These are phyloP conservation scores for Suillus discolor DNA, from an alignment of 768 basidiomycete genomes.

Conservation along the genomic window DNA sequence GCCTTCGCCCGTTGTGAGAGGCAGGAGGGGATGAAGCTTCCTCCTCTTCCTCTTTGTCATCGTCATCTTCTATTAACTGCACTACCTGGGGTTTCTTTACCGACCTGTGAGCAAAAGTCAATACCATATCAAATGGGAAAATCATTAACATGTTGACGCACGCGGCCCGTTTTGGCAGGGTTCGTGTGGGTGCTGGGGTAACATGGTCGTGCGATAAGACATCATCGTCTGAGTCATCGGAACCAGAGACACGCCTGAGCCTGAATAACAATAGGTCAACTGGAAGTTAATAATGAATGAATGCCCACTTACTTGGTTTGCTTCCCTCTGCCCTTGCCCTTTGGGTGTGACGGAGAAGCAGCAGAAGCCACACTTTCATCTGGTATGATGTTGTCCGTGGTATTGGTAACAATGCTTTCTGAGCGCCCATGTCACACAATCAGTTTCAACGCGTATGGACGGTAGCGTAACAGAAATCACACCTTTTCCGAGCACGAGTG, in stretches of 20 bases:
- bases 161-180: constrained; percentile 61
- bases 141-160: constrained; percentile 37
- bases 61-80: constrained; percentile 21
- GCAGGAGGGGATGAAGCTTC: constrained; percentile 41
- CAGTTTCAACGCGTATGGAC: not conserved
- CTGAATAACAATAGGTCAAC: constrained; percentile 33
- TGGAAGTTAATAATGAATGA: not conserved
- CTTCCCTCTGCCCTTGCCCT: constrained; percentile 36
- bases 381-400: constrained; percentile 43
- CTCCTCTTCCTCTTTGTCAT: constrained; percentile 41
- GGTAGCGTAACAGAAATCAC: constrained; percentile 21
- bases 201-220: constrained; percentile 35
- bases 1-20: constrained; percentile 3
- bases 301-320: constrained; percentile 40
- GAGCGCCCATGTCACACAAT: constrained; percentile 49
- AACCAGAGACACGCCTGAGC: constrained; percentile 56
- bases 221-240: constrained; percentile 50
- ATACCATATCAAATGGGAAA: not conserved
- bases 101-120: constrained; percentile 31
- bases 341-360: constrained; percentile 24
- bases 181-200: constrained; percentile 45
- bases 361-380: constrained; percentile 37
- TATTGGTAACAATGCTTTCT: constrained; percentile 52
- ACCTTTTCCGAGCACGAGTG: constrained; percentile 52
- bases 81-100: constrained; percentile 40